These are phyloP conservation scores for Handroanthus guayacan DNA, from an alignment of 257 asterid genomes.

Conservation along the genomic window DNA sequence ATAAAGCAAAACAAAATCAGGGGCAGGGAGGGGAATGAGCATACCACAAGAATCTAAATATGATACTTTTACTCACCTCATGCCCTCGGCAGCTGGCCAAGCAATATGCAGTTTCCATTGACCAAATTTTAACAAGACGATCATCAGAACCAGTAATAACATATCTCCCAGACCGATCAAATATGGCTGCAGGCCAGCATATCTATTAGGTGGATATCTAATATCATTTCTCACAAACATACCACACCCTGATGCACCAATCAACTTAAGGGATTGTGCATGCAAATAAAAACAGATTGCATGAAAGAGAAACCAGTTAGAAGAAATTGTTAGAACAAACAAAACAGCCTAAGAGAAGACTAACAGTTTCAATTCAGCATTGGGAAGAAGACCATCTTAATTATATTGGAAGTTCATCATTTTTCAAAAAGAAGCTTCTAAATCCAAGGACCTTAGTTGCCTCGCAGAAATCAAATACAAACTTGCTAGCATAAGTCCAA, in stretches of 20 bases:
- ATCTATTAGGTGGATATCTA: conserved; percentile 29
- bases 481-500: conserved; percentile 15
- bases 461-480: conserved; percentile 13
- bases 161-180: conserved; percentile 94
- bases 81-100: conserved; percentile 99
- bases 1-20: conserved; percentile 35
- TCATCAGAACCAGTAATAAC: conserved; percentile 98
- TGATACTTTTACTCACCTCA: conserved; percentile 67
- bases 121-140: conserved; percentile 97
- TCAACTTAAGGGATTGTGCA: conserved; percentile 12
- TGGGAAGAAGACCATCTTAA: conserved; percentile 12
- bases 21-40: conserved; percentile 30
- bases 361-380: conserved; percentile 17
- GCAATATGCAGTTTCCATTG: conserved; percentile 98
- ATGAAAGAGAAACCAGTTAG: conserved; percentile 24
- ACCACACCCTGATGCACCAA: conserved; percentile 17
- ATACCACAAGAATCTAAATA: conserved; percentile 25
- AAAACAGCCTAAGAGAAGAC: conserved; percentile 14
- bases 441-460: conserved; percentile 8
- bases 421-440: conserved; percentile 9
- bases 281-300: conserved; percentile 4
- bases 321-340: conserved; percentile 18
- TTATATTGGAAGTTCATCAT: conserved; percentile 16
- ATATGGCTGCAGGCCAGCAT: conserved; percentile 67
- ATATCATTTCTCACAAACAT: conserved; percentile 30